phyloP scores from a whole-genome alignment of 192 early-diverging fungal species.

The Entomortierella lignicola region DNA sequence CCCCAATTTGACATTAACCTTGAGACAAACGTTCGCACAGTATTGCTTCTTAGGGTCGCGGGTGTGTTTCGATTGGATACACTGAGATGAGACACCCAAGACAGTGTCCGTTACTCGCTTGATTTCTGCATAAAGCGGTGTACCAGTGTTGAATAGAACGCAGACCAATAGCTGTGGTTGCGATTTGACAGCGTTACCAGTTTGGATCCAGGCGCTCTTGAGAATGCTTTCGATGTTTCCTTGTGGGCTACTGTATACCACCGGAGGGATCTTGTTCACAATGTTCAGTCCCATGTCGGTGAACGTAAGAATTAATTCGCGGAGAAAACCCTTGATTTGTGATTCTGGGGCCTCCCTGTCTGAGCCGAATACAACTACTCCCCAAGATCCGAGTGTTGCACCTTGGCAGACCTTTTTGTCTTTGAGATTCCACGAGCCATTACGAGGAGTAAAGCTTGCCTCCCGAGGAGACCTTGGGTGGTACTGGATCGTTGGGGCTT shows the following conservation, averaged over 20 bases:
- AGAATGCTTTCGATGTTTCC: constrained; percentile 80
- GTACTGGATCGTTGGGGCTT: constrained; percentile 80
- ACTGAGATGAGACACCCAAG: constrained; percentile 90
- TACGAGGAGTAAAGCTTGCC: constrained; percentile 61
- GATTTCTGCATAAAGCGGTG: constrained; percentile 85
- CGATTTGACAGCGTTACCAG: constrained; percentile 72
- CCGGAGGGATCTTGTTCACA: constrained; percentile 57
- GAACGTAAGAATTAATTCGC: constrained; percentile 77
- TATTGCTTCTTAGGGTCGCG: constrained; percentile 82
- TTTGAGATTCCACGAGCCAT: constrained; percentile 90
- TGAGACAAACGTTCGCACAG: constrained; percentile 92
- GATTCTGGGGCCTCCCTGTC: constrained; percentile 59
- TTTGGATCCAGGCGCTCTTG: constrained; percentile 73
- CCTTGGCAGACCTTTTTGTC: constrained; percentile 82
- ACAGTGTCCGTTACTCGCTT: constrained; percentile 92
- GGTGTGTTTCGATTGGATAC: constrained; percentile 85
- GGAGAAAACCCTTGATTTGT: constrained; percentile 77
- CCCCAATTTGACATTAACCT: constrained; percentile 95
- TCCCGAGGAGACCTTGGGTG: constrained; percentile 59
- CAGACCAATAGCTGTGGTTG: constrained; percentile 88
- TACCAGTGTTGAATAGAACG: constrained; percentile 83
- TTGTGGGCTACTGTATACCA: constrained; percentile 65
- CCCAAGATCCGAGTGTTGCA: constrained; percentile 79
- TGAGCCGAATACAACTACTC: constrained; percentile 81
- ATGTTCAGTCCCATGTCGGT: constrained; percentile 74